A percentile compares a stretch with the other conserved stretches of the same genome.
phyloP scores from a whole-genome alignment of 2,329 filamentous ascomycete species.

The Rhynchosporium secalis region DNA sequence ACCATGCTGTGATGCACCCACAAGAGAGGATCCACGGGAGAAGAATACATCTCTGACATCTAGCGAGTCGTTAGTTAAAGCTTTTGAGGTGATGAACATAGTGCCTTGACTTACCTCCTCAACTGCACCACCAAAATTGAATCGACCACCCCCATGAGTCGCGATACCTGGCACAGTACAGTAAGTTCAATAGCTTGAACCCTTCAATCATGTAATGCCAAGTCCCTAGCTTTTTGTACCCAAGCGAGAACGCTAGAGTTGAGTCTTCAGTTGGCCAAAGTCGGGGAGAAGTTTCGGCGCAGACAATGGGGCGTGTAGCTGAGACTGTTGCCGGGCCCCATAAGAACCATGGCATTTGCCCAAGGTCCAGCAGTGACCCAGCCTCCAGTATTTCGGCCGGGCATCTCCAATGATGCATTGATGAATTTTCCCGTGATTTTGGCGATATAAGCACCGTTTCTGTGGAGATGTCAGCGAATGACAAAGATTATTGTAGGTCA shows the following conservation, averaged over 20 bases:
- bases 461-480: background rate
- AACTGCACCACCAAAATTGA: constrained; percentile 14
- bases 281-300: constrained; percentile 12
- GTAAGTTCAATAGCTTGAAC: constrained; percentile 5
- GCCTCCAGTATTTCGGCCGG: constrained; percentile 8
- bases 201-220: background rate
- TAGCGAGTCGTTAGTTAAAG: background rate
- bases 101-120: background rate
- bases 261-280: constrained; percentile 5
- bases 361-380: constrained; percentile 11
- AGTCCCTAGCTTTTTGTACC: background rate
- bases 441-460: constrained; percentile 14
- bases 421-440: constrained; percentile 1
- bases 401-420: constrained; percentile 5
- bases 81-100: no score
- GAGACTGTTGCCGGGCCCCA: constrained; percentile 13
- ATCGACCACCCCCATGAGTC: constrained; percentile 8
- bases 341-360: constrained; percentile 2
- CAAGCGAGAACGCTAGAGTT: constrained; percentile 5
- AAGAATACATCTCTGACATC: constrained; percentile 9
- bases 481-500: background rate
- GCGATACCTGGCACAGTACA: background rate
- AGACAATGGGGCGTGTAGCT: constrained; percentile 16
- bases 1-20: constrained; percentile 6
- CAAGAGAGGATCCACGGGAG: constrained; percentile 6